Evolutionary conservation across 495 filamentous ascomycete species (phyloP).

Genomic region (Penicillium canariense): DNA sequence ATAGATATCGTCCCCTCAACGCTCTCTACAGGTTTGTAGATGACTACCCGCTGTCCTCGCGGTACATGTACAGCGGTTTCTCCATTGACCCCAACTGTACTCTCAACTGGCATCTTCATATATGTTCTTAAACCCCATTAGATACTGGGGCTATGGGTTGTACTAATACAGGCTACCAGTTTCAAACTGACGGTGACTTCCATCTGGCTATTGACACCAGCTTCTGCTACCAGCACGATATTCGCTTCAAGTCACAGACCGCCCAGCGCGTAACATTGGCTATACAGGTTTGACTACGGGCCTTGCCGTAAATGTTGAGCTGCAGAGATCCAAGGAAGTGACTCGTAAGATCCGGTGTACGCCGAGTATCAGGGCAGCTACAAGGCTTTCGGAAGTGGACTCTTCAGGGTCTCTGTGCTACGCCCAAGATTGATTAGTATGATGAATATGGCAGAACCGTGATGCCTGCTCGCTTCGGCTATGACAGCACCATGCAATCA

Average conservation of each 20-base stretch:
- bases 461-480: conserved; percentile 21
- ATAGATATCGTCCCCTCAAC: conserved; percentile 43
- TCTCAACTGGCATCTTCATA: conserved; percentile 40
- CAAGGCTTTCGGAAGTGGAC: conserved; percentile 33
- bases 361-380: conserved; percentile 40
- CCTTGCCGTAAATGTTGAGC: conserved; percentile 19
- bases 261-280: conserved; percentile 17
- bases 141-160: not conserved
- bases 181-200: conserved; percentile 35
- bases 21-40: conserved; percentile 35
- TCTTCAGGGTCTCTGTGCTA: conserved; percentile 42
- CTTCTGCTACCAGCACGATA: conserved; percentile 32
- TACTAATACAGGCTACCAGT: not conserved
- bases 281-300: conserved; percentile 20
- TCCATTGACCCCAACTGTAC: conserved; percentile 29
- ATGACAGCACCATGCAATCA: conserved; percentile 19
- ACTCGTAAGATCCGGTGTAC: conserved; percentile 22
- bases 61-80: conserved; percentile 38
- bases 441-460: conserved; percentile 15
- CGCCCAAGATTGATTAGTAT: conserved; percentile 44
- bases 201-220: conserved; percentile 11
- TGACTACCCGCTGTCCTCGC: conserved; percentile 34
- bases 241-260: conserved; percentile 16
- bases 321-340: conserved; percentile 12
- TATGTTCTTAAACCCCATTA: conserved; percentile 9